phyloP scores from a whole-genome alignment of 2,329 filamentous ascomycete species.

The Orbilia blumenaviensis region DNA sequence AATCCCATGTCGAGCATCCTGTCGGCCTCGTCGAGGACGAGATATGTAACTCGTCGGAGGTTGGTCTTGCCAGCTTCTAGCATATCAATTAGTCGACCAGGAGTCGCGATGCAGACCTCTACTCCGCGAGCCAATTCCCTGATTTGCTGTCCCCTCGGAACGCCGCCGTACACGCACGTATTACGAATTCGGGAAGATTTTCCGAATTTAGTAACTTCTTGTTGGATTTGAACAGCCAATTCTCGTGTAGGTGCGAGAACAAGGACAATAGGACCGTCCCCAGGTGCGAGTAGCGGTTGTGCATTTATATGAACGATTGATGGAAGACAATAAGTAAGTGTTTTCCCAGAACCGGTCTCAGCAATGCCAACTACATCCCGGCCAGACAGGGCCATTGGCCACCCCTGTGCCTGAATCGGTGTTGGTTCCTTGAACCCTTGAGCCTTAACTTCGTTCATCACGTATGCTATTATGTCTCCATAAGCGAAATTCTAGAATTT shows the following conservation, averaged over 20 bases:
- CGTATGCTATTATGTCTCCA: conserved; percentile 73
- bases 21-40: conserved; percentile 96
- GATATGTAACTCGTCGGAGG: conserved; percentile 85
- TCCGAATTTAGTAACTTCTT: conserved; percentile 98
- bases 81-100: conserved; percentile 95
- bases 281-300: conserved; percentile 91
- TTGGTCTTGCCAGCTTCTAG: conserved; percentile 93
- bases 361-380: conserved; percentile 99
- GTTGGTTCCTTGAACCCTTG: conserved; percentile 95
- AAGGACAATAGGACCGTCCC: conserved; percentile 94
- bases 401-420: conserved; percentile 96
- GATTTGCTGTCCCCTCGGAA: conserved; percentile 96
- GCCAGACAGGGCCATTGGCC: conserved; percentile 98
- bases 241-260: conserved; percentile 97
- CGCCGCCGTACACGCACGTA: conserved; percentile 98
- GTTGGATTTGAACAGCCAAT: conserved; percentile 96
- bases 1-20: conserved; percentile 99
- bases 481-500: conserved; percentile 4
- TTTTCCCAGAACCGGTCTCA: conserved; percentile 99
- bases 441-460: conserved; percentile 98
- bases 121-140: conserved; percentile 93
- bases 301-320: conserved; percentile 99
- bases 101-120: conserved; percentile 98
- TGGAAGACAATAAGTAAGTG: conserved; percentile 95
- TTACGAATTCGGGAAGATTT: conserved; percentile 98